These are phyloP conservation scores for Nyctanthes arbortristis DNA, from an alignment of 257 asterid genomes.

Conservation along the genomic window DNA sequence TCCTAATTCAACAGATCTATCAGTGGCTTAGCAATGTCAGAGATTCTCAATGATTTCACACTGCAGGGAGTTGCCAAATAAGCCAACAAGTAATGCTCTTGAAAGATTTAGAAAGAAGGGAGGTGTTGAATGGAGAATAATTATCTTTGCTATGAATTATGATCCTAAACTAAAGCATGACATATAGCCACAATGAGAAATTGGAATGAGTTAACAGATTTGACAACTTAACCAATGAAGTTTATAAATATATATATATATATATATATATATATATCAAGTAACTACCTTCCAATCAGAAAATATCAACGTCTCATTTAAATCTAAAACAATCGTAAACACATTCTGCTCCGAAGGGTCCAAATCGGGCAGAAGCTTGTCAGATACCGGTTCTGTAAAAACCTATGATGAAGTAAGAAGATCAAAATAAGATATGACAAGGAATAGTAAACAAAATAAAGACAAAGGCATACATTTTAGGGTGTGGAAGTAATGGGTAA, in stretches of 20 bases:
- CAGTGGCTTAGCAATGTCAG: neutral
- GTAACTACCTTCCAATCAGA: constrained; percentile 96
- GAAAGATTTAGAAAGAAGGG: neutral
- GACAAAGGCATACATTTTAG: neutral
- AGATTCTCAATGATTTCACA: constrained; percentile 1
- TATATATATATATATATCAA: too few relatives aligned
- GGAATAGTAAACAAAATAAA: neutral
- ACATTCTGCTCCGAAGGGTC: constrained; percentile 80
- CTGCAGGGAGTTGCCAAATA: too few relatives aligned
- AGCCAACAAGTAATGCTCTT: too few relatives aligned
- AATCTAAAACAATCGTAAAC: constrained; percentile 84
- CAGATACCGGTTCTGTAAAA: constrained; percentile 84
- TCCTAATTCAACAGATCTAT: too few relatives aligned
- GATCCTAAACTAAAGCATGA: neutral
- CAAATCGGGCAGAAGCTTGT: constrained; percentile 89
- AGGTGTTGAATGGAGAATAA: neutral
- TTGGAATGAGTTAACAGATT: neutral
- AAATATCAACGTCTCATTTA: constrained; percentile 75
- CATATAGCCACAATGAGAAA: constrained; percentile 1
- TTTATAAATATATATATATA: too few relatives aligned
- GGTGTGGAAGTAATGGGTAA: constrained; percentile 4
- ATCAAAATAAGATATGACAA: constrained; percentile 3
- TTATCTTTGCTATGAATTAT: neutral
- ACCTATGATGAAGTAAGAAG: constrained; percentile 44
- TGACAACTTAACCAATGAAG: neutral